Evolutionary conservation across 1,284 basidiomycete genomes (phyloP).

Genomic region (Sporisorium sorghi): DNA sequence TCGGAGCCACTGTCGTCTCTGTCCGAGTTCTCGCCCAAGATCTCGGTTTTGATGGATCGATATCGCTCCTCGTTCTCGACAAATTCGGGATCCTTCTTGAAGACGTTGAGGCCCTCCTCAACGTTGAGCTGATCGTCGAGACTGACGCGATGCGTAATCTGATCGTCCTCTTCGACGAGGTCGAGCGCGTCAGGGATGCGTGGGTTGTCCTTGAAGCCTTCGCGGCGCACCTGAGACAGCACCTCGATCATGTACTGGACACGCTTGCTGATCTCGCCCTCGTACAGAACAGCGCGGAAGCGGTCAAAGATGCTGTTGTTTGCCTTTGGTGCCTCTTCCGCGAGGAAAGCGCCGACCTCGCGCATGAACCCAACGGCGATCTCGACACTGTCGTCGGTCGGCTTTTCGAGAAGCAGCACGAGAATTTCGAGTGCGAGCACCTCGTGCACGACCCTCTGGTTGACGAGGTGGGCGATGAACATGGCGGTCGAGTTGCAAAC

Average conservation of each 20-base stretch:
- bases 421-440: constrained; percentile 94
- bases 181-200: constrained; percentile 92
- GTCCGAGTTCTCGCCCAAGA: constrained; percentile 76
- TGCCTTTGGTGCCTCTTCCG: constrained; percentile 92
- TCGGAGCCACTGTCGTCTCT: constrained; percentile 39
- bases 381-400: constrained; percentile 97
- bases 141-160: constrained; percentile 91
- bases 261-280: constrained; percentile 91
- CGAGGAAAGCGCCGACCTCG: constrained; percentile 93
- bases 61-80: constrained; percentile 94
- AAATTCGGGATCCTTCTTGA: constrained; percentile 92
- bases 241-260: constrained; percentile 99
- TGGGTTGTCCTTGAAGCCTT: constrained; percentile 98
- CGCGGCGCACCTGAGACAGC: constrained; percentile 79
- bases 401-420: constrained; percentile 89
- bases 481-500: constrained; percentile 93
- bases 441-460: constrained; percentile 93
- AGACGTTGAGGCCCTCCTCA: constrained; percentile 93
- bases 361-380: constrained; percentile 97
- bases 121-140: constrained; percentile 93
- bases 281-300: constrained; percentile 95
- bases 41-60: constrained; percentile 88
- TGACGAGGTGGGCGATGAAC: constrained; percentile 96
- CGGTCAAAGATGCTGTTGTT: constrained; percentile 93
- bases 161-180: constrained; percentile 91